Base-by-base conservation (phyloP, 345 rosid species). In the Toxicodendron radicans region DNA sequence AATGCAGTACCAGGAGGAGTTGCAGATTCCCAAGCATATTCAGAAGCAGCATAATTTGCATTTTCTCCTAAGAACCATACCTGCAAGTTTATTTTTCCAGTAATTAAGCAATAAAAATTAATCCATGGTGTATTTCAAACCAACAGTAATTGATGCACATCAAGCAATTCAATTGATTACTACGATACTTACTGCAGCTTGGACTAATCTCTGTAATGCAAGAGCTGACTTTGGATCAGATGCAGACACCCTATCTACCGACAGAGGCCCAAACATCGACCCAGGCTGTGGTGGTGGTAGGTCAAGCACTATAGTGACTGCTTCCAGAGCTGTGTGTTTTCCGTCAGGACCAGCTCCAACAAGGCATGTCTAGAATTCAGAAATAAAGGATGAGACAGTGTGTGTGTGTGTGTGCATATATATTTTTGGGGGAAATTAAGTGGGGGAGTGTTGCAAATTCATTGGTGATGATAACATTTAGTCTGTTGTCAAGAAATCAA, bases 1-100 rank as follows among this genome's bases (percentile, higher is more conserved):
- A 95, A 84, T 75, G 99, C 99, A 81, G 99, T 95, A 62, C 99
- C 99, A n/a, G 99, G 99, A 77, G 99, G 99, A 49, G 99, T 95
- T 74, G 99, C 94, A 60, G 99, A 95, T 82, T 95, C 97, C 99
- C 99, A 95, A 73, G 99, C 98, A 81, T 95, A 95, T 83, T 95
- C 99, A 38, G 99, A 95, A 76, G 99, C 99, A 74, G 99, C 99
- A 72, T 95, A 95, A 81, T 95, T 95, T 76, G 99, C 99, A 89
- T 95, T 95, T 88, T 95, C 99, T 77, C 99, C 99, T 66, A 95
- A 97, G 85, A 95, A 95, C 99, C 99, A 95, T 54, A 95, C 99
- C 99, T 92, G 86, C 79, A 76, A 79, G 68, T 69, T 41, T 64
- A 79, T 56, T 67, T 21, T 0, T 54, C 75, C 59, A 73, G 45